Evolutionary conservation across 192 early-diverging fungal species (phyloP).

Genomic region (Haplosporangium gracile): DNA sequence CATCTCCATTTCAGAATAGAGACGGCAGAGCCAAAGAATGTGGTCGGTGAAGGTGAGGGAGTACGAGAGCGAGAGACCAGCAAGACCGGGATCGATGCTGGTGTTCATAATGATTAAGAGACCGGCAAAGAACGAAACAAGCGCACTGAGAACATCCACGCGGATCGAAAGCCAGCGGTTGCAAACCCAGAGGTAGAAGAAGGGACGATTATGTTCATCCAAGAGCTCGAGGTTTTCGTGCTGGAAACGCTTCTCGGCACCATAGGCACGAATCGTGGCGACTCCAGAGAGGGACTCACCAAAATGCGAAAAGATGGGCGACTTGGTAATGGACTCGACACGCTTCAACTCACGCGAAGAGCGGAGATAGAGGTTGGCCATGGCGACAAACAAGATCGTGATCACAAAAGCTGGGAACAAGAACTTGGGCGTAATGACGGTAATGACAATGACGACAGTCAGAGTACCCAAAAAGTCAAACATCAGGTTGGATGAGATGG

Average conservation of each 20-base stretch:
- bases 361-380: constrained; percentile 76
- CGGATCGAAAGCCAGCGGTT: constrained; percentile 89
- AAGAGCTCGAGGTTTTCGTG: constrained; percentile 66
- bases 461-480: constrained; percentile 51
- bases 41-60: constrained; percentile 84
- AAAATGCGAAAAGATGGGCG: constrained; percentile 80
- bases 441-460: constrained; percentile 55
- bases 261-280: constrained; percentile 87
- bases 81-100: constrained; percentile 78
- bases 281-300: constrained; percentile 84
- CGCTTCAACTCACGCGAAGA: constrained; percentile 92
- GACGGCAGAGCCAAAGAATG: constrained; percentile 82
- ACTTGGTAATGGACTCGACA: constrained; percentile 66
- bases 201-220: constrained; percentile 83
- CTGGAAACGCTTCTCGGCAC: constrained; percentile 74
- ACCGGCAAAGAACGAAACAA: constrained; percentile 78
- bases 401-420: constrained; percentile 55
- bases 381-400: constrained; percentile 67
- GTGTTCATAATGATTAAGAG: constrained; percentile 69
- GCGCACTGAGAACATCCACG: constrained; percentile 77
- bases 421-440: constrained; percentile 54
- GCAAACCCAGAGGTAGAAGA: constrained; percentile 80
- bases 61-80: constrained; percentile 88
- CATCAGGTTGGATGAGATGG: constrained; percentile 67
- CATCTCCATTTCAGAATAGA: constrained; percentile 86